These are phyloP conservation scores for Lodderomyces pseudojiufengensis DNA, from an alignment of 1,139 yeast genomes.

Conservation along the genomic window DNA sequence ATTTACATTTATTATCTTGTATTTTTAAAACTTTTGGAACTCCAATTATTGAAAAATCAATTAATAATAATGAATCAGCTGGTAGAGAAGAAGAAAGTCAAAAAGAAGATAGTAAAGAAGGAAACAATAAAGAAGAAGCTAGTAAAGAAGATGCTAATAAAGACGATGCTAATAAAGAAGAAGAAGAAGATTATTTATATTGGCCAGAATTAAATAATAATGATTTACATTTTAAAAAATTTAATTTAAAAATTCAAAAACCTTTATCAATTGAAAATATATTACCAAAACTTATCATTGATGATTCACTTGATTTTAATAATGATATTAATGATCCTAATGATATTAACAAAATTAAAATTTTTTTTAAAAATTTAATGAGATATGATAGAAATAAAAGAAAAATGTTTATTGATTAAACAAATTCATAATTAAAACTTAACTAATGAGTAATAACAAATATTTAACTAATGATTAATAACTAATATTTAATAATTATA, in stretches of 20 bases:
- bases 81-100: background rate
- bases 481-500: no score
- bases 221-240: slow-evolving; percentile 29
- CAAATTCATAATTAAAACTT: background rate
- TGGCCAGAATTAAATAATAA: slow-evolving; percentile 38
- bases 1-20: slow-evolving; percentile 60
- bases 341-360: slow-evolving; percentile 13
- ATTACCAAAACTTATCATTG: slow-evolving; percentile 32
- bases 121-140: no score
- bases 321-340: no score
- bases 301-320: no score
- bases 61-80: no score
- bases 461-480: no score
- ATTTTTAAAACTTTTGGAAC: slow-evolving; percentile 68
- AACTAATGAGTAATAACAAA: background rate
- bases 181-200: slow-evolving; percentile 19
- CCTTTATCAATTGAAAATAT: slow-evolving; percentile 17
- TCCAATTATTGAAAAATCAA: slow-evolving; percentile 40
- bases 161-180: no score
- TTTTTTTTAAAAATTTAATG: slow-evolving; percentile 23
- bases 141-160: no score
- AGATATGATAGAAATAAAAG: slow-evolving; percentile 21
- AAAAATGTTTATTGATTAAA: slow-evolving; percentile 9
- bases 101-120: background rate
- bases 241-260: slow-evolving; percentile 20